phyloP scores from a whole-genome alignment of 116 monocot species.

The Dioscorea cayenensis region DNA sequence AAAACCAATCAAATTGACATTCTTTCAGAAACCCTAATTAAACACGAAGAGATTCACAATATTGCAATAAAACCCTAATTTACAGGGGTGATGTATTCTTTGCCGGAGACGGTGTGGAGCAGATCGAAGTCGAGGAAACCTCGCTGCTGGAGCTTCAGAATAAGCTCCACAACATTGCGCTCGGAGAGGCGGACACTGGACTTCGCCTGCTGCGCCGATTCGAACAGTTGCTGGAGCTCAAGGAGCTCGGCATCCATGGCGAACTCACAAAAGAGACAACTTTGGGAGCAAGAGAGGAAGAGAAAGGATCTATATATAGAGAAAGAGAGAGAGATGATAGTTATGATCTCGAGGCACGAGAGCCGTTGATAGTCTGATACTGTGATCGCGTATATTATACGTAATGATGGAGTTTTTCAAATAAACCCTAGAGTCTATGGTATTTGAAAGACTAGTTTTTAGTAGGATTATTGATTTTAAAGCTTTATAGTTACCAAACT shows the following conservation, averaged over 20 bases:
- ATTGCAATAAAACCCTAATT: neutral
- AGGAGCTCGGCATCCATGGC: constrained; percentile 92
- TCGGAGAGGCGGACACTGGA: constrained; percentile 89
- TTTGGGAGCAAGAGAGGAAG: neutral
- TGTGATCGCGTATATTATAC: too few species aligned
- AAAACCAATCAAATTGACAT: neutral
- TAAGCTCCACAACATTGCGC: constrained; percentile 92
- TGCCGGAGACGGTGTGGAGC: constrained; percentile 91
- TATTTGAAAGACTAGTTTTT: too few species aligned
- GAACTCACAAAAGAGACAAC: neutral
- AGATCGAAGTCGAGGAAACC: constrained; percentile 83
- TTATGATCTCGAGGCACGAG: too few species aligned
- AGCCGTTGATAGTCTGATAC: too few species aligned
- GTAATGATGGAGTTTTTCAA: too few species aligned
- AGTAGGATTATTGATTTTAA: too few species aligned
- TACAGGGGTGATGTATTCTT: constrained; percentile 98
- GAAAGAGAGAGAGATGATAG: too few species aligned
- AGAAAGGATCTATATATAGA: neutral
- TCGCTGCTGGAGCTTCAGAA: constrained; percentile 83
- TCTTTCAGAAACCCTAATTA: neutral
- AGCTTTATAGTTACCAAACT: too few species aligned
- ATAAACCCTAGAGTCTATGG: too few species aligned
- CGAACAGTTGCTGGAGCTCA: constrained; percentile 86
- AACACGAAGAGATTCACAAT: neutral
- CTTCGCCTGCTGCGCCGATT: constrained; percentile 83